These are phyloP conservation scores for Ananas comosus DNA, from an alignment of 176 grass and related monocot species.

Conservation along the genomic window DNA sequence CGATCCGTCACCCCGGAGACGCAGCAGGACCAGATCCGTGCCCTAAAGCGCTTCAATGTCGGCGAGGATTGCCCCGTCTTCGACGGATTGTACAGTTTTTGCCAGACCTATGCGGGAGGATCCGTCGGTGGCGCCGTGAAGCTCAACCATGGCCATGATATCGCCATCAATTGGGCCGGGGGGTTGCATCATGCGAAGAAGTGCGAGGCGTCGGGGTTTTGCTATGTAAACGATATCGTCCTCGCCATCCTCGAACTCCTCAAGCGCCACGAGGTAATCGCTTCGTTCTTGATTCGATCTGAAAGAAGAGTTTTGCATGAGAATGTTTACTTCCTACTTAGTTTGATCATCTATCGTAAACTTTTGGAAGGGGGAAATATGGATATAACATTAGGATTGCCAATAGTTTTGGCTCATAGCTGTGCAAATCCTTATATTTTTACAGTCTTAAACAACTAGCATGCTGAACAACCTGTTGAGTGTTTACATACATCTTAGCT, in stretches of 20 bases:
- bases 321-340: too few species aligned
- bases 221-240: constrained; percentile 90
- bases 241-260: constrained; percentile 79
- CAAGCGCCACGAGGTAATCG: constrained; percentile 49
- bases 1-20: constrained; percentile 69
- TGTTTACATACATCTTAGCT: too few species aligned
- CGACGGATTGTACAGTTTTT: constrained; percentile 70
- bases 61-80: constrained; percentile 87
- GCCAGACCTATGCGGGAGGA: constrained; percentile 81
- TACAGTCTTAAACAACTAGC: too few species aligned
- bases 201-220: constrained; percentile 76
- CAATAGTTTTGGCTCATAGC: too few species aligned
- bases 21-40: constrained; percentile 57
- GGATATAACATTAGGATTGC: background rate
- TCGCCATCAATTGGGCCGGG: constrained; percentile 82
- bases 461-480: too few species aligned
- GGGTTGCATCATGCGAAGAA: constrained; percentile 81
- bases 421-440: too few species aligned
- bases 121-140: constrained; percentile 62
- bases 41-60: constrained; percentile 72
- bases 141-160: constrained; percentile 76
- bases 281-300: background rate
- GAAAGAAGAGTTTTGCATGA: background rate
- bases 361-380: too few species aligned
- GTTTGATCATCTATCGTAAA: too few species aligned